These are phyloP conservation scores for Dictyostelium brefeldianum DNA, from an alignment of 78 protist genomes.

Conservation along the genomic window DNA sequence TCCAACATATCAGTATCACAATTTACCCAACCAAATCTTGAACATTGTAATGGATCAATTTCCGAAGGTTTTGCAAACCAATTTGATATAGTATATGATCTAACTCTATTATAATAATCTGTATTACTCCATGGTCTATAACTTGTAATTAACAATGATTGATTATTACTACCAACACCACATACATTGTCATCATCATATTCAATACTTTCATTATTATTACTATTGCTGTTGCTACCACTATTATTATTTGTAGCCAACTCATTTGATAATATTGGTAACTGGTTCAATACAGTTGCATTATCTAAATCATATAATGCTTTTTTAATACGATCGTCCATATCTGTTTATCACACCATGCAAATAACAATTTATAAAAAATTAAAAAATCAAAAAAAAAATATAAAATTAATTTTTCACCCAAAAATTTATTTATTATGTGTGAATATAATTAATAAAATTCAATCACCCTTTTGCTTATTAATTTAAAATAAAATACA, in stretches of 20 bases:
- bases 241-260: background rate
- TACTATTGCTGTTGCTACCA: background rate
- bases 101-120: constrained; percentile 57
- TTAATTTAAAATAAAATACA: too few species aligned
- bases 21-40: constrained; percentile 78
- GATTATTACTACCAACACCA: background rate
- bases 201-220: background rate
- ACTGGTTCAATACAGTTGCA: constrained; percentile 56
- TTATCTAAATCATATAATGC: constrained; percentile 45
- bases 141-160: background rate
- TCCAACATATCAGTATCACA: constrained; percentile 75
- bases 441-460: too few species aligned
- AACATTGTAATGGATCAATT: constrained; percentile 65
- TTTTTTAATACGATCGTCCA: constrained; percentile 52
- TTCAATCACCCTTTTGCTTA: too few species aligned
- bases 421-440: too few species aligned
- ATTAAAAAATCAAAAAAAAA: background rate
- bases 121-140: constrained; percentile 61
- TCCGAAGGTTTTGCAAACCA: constrained; percentile 73
- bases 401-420: background rate
- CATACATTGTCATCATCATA: background rate
- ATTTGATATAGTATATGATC: constrained; percentile 23
- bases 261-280: constrained; percentile 6
- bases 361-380: background rate
- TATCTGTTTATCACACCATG: background rate